Base-by-base conservation (phyloP, 179 eudicot species). In the Silene coronaria region DNA sequence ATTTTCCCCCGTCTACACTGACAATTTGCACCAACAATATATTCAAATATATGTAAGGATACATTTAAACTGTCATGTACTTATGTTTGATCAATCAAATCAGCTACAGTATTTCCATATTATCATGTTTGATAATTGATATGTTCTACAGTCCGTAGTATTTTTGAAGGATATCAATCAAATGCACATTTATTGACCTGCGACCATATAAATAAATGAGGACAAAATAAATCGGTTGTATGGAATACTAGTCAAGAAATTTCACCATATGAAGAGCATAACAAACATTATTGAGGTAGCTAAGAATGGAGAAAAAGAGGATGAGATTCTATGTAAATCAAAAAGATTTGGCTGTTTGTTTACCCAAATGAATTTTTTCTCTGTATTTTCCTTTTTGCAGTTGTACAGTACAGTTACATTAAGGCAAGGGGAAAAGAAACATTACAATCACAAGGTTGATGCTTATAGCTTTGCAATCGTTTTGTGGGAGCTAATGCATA, bases 401-500 rank as follows among this genome's bases (percentile, higher is more conserved):
- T 83, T 94, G 70, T 94, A 94, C 84, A 94, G 98, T 84, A 94
- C 98, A 4, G 96, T 92, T 73, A 94, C 98, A 21, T 76, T 94
- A 76, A 88, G 97, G 81, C 97, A 88, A 61, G 98, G 98, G 10
- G 98, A 94, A 82, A 94, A 94, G 86, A 92, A 94, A 80, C 98
- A 94, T 84, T 94, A 92, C 78, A 92, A 92, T 81, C 91, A 92
- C 78, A 94, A 94, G 73, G 98, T 94, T 60, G 97, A 94, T 82
- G 97, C 90, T 2, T 94, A 94, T 79, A 94, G 98, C 81, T 94
- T 94, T 76, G 97, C 98, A 5, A 94, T 94, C 58, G 98, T 94
- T 13, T 83, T 94, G 71, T 94, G 98, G 98, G 98, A 94, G 86
- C 92, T 94, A 81, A 76, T 94, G 73, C 93, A 89, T 70, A 94